phyloP scores from a whole-genome alignment of 2,329 filamentous ascomycete genomes.

The Chaetomium sp. region DNA sequence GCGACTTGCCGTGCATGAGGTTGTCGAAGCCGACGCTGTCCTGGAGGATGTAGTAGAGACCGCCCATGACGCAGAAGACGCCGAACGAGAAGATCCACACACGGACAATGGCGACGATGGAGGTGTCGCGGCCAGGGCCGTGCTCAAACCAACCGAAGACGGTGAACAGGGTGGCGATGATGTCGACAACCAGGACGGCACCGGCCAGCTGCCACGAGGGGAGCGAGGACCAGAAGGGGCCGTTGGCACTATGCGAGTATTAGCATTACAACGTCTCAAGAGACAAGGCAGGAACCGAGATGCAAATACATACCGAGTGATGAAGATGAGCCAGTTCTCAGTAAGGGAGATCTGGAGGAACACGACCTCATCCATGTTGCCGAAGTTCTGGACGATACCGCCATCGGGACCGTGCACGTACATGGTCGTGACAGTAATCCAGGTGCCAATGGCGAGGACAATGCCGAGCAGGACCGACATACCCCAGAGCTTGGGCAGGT shows the following conservation, averaged over 20 bases:
- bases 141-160: constrained; percentile 81
- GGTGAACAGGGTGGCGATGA: constrained; percentile 82
- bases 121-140: constrained; percentile 56
- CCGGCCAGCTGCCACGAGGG: constrained; percentile 82
- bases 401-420: constrained; percentile 65
- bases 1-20: constrained; percentile 87
- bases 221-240: constrained; percentile 87
- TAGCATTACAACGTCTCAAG: constrained; percentile 3
- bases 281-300: background rate
- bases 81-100: constrained; percentile 92
- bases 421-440: constrained; percentile 89
- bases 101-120: constrained; percentile 81
- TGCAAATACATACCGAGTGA: constrained; percentile 58
- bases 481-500: constrained; percentile 90
- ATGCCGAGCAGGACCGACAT: constrained; percentile 84
- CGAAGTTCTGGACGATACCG: constrained; percentile 88
- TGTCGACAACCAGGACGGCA: constrained; percentile 79
- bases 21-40: constrained; percentile 83
- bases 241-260: constrained; percentile 64
- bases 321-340: constrained; percentile 96
- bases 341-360: constrained; percentile 90
- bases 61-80: constrained; percentile 65
- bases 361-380: constrained; percentile 77
- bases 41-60: constrained; percentile 77
- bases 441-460: constrained; percentile 79